Evolutionary conservation across 495 filamentous ascomycete species (phyloP), one percentile per base, ranked within the genome.

Genomic region (Annulohypoxylon moriforme): DNA sequence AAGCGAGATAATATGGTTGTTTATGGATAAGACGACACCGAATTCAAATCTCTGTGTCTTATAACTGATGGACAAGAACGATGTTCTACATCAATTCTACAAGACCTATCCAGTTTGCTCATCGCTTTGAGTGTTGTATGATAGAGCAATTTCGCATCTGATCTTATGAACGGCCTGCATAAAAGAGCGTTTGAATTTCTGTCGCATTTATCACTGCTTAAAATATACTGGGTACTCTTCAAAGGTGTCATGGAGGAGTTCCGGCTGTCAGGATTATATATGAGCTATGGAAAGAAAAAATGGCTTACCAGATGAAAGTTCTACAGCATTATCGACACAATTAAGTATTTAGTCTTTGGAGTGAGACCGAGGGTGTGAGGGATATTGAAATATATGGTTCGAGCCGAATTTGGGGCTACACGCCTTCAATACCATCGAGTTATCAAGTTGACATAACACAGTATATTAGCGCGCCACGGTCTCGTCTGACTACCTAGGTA

Each of bases 111-210:
- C 64, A 31, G 31, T 44, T 44, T 27, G 42, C 47, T 16, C 57
- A 34, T 61, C 47, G n/a, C 20, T 33, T 60, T 60, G 20, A 24
- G 16, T 61, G 18, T 63, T 68, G 56, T 55, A 68, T 60, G 56
- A 60, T 68, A 60, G 44, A 44, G 34, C 57, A 44, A 36, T 36
- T 61, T 42, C 18, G 16, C 57, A 55, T 13, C 42, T 67, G 24
- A 42, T 24, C 36, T 53, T 24, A 50, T 60, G 16, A 55, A 60
- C 18, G 64, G 16, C 42, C 33, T 50, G 16, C 56, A 55, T 68
- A 25, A n/a, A 61, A 47, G 42, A 68, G 42, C 53, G 36, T 55
- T 55, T 60, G 64, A 25, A 42, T 14, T 53, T 34, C 20, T 61
- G 34, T 40, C 14, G 31, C 20, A 49, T 66, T 50, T 56, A 20